phyloP scores from a whole-genome alignment of 345 rosid species.

The Reutealis trisperma region DNA sequence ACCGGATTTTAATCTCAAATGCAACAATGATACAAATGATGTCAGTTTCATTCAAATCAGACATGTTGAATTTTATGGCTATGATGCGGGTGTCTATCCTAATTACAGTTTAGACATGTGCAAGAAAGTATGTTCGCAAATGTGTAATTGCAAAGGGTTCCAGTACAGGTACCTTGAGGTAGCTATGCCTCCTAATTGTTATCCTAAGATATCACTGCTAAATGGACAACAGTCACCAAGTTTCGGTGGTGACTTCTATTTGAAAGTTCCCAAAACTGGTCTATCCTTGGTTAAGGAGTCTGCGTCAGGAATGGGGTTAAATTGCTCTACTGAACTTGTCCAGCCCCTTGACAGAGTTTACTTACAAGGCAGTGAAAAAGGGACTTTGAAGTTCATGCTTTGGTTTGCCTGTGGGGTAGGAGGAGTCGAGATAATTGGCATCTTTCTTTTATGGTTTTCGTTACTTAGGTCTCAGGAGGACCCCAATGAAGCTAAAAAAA shows the following conservation, averaged over 20 bases:
- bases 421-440: slow-evolving; percentile 24
- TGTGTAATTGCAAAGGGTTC: slow-evolving; percentile 16
- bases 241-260: neutral
- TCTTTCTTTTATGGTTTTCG: slow-evolving; percentile 29
- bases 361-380: neutral
- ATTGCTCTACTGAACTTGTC: neutral
- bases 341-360: neutral
- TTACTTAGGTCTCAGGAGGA: slow-evolving; percentile 21
- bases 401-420: slow-evolving; percentile 33
- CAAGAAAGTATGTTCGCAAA: neutral
- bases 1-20: slow-evolving; percentile 23
- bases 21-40: neutral
- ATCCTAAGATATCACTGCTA: neutral
- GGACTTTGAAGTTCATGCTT: slow-evolving; percentile 26
- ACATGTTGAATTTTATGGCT: slow-evolving; percentile 10
- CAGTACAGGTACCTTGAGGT: neutral
- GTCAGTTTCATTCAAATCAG: neutral
- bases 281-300: no score
- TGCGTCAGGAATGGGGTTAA: neutral
- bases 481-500: neutral
- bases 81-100: neutral
- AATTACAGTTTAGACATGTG: slow-evolving; percentile 6
- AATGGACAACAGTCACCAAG: neutral
- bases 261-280: neutral
- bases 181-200: neutral